These are phyloP conservation scores for Pseudotsuga menziesii DNA, from an alignment of 75 land plant genomes.

Conservation along the genomic window DNA sequence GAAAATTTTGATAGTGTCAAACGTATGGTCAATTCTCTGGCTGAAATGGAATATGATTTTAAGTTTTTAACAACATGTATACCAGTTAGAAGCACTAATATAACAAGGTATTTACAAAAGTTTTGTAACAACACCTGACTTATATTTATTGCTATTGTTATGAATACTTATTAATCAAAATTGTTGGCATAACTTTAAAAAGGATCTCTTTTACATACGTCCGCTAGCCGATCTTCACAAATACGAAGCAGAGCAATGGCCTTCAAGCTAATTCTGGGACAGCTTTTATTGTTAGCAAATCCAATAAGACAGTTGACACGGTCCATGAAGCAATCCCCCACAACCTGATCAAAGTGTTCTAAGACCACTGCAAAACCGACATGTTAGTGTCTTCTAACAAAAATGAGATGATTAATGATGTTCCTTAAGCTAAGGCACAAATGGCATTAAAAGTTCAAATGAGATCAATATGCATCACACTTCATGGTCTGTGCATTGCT, in stretches of 20 bases:
- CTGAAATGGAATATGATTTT: background rate
- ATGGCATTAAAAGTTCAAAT: background rate
- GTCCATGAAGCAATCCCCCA: constrained; percentile 98
- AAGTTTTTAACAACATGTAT: background rate
- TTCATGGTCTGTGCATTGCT: too few species aligned
- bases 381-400: constrained; percentile 1
- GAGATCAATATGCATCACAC: too few species aligned
- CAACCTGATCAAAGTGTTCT: constrained; percentile 97
- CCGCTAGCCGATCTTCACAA: constrained; percentile 98
- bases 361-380: constrained; percentile 65
- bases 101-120: background rate
- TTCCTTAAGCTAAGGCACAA: background rate
- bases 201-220: constrained; percentile 41
- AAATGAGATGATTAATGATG: background rate
- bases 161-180: background rate
- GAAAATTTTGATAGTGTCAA: background rate
- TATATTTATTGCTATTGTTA: background rate
- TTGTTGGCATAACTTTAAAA: background rate
- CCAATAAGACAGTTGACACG: constrained; percentile 95
- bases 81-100: background rate
- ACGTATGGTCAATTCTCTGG: background rate
- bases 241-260: constrained; percentile 93
- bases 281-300: constrained; percentile 90
- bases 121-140: background rate
- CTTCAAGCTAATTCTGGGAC: constrained; percentile 82